Conservation (phyloP, 2,329 filamentous ascomycete species). For the Neospermospora avenae region DNA sequence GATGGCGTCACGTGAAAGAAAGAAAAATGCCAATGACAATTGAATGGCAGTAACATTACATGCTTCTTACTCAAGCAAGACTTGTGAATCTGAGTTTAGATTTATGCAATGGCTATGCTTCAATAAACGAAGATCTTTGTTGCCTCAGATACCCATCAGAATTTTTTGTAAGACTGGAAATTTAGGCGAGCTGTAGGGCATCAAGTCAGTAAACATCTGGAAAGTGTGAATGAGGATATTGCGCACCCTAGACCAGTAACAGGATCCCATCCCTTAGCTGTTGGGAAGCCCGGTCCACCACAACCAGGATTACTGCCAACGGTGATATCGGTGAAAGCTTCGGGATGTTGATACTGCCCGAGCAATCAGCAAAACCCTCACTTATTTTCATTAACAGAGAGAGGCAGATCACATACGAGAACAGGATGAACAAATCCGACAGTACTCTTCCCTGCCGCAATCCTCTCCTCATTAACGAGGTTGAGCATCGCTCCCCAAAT, state of each 20-base stretch:
- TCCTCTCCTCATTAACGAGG: slow-evolving; percentile 42
- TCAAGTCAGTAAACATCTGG: background rate
- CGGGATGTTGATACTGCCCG: slow-evolving; percentile 26
- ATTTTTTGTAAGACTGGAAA: slow-evolving; percentile 23
- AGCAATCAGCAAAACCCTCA: slow-evolving; percentile 12
- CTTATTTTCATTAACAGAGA: background rate
- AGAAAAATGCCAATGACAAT: no score
- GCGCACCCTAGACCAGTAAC: slow-evolving; percentile 30
- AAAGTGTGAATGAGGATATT: background rate
- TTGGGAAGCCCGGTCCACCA: slow-evolving; percentile 36
- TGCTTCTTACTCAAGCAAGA: no score
- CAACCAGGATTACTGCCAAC: slow-evolving; percentile 32
- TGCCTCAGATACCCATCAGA: slow-evolving; percentile 13
- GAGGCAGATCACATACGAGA: slow-evolving; percentile 25
- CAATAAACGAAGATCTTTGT: no score
- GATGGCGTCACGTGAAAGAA: background rate
- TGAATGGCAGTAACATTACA: no score
- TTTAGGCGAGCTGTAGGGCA: slow-evolving; percentile 19
- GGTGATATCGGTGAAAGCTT: slow-evolving; percentile 37
- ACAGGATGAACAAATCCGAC: slow-evolving; percentile 45
- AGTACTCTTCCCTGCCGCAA: slow-evolving; percentile 39
- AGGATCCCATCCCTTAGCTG: slow-evolving; percentile 34
- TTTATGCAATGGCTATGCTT: no score
- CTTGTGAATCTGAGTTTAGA: no score
- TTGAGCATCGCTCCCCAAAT: slow-evolving; percentile 42